Conservation (phyloP, 257 asterid genomes). For the Linaria vulgaris region DNA sequence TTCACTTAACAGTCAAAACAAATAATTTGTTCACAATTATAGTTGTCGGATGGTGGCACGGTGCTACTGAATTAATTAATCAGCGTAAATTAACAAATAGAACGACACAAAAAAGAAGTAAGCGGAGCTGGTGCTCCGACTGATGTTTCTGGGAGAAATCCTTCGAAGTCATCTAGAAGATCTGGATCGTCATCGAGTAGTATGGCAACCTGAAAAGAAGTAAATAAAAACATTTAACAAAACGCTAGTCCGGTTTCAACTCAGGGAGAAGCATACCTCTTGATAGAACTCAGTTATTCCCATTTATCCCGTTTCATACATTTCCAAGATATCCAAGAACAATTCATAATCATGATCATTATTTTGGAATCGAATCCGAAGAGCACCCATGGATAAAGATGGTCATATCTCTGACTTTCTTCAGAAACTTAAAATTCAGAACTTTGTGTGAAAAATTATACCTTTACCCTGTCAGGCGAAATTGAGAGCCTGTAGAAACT, state of each 20-base stretch:
- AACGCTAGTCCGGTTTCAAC: conserved; percentile 12
- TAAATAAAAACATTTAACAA: conserved; percentile 15
- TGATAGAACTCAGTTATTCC: conserved; percentile 83
- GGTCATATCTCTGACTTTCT: conserved; percentile 4
- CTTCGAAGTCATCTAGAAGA: conserved; percentile 86
- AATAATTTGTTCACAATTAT: too few relatives aligned
- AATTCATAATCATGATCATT: conserved; percentile 90
- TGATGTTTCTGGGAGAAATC: conserved; percentile 83
- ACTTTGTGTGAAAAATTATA: conserved; percentile 23
- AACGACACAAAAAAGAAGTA: conserved; percentile 52
- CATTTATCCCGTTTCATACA: conserved; percentile 91
- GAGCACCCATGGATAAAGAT: conserved; percentile 21
- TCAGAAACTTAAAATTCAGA: conserved; percentile 16
- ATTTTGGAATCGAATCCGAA: conserved; percentile 82
- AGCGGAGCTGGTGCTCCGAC: conserved; percentile 56
- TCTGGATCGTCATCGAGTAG: conserved; percentile 83
- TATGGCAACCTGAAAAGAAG: conserved; percentile 64
- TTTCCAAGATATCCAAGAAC: conserved; percentile 86
- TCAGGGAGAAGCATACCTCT: conserved; percentile 55
- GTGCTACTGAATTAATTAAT: too few relatives aligned
- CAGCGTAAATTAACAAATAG: too few relatives aligned
- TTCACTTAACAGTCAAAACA: too few relatives aligned
- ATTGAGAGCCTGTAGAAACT: conserved; percentile 86
- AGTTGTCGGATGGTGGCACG: too few relatives aligned
- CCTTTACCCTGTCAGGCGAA: conserved; percentile 95